These are phyloP conservation scores for Trichoderma arundinaceum DNA, from an alignment of 2,329 filamentous ascomycete species.

Conservation along the genomic window DNA sequence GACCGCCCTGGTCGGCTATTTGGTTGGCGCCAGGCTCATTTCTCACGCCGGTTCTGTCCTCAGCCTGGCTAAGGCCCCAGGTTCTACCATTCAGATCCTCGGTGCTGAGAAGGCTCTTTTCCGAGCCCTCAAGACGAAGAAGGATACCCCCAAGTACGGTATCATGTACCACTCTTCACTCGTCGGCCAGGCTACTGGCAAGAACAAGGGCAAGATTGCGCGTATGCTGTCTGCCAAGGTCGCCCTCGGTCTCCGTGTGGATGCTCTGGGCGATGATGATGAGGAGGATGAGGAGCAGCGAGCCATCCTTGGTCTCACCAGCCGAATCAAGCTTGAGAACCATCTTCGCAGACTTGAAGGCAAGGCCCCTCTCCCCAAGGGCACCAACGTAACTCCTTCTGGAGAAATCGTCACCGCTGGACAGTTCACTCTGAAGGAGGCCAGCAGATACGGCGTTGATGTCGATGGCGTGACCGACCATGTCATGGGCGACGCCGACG, in stretches of 20 bases:
- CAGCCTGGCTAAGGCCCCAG: slow-evolving; percentile 92
- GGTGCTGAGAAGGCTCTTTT: slow-evolving; percentile 99
- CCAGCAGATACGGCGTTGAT: slow-evolving; percentile 91
- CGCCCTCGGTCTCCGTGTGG: slow-evolving; percentile 88
- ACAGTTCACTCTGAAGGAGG: slow-evolving; percentile 92
- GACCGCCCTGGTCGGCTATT: slow-evolving; percentile 88
- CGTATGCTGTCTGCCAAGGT: slow-evolving; percentile 95
- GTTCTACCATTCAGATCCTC: slow-evolving; percentile 95
- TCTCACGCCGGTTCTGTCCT: slow-evolving; percentile 93
- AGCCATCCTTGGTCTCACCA: slow-evolving; percentile 75
- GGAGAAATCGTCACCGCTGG: slow-evolving; percentile 67
- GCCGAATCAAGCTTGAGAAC: slow-evolving; percentile 76
- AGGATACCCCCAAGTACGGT: slow-evolving; percentile 98
- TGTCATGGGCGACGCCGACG: slow-evolving; percentile 45
- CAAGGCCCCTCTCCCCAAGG: slow-evolving; percentile 81
- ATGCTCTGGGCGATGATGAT: slow-evolving; percentile 70
- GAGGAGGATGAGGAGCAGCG: slow-evolving; percentile 88
- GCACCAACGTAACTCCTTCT: slow-evolving; percentile 75
- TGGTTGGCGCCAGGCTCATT: slow-evolving; percentile 93
- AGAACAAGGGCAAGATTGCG: slow-evolving; percentile 99
- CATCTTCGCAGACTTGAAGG: slow-evolving; percentile 81
- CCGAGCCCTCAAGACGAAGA: slow-evolving; percentile 97
- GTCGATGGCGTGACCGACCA: slow-evolving; percentile 80
- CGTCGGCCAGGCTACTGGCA: slow-evolving; percentile 94
- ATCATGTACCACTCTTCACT: slow-evolving; percentile 90